Conservation (phyloP, 1,139 yeast genomes). For the Kurtzmaniella natalensis region DNA sequence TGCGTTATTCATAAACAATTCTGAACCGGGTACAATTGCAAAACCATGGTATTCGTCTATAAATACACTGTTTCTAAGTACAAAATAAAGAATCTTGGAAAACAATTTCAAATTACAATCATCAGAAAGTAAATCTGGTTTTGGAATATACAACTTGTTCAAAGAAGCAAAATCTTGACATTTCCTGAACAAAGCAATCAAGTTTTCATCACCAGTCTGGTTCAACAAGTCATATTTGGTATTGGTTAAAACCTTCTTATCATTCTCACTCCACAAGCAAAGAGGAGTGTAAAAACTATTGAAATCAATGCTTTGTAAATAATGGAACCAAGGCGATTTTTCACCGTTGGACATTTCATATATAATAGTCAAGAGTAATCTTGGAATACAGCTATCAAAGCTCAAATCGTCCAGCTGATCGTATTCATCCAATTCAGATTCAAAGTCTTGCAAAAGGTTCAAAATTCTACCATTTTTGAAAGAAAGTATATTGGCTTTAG, state of each 20-base stretch:
- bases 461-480: constrained; percentile 62
- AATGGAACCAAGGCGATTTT: constrained; percentile 73
- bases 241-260: constrained; percentile 48
- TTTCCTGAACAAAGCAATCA: constrained; percentile 49
- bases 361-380: constrained; percentile 62
- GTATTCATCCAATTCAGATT: too few species aligned
- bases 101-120: constrained; percentile 32
- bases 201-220: constrained; percentile 55
- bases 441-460: constrained; percentile 59
- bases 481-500: constrained; percentile 52
- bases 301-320: constrained; percentile 52
- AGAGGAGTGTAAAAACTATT: constrained; percentile 45
- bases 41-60: constrained; percentile 72
- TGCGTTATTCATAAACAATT: constrained; percentile 71
- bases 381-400: constrained; percentile 65
- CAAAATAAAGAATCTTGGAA: constrained; percentile 51
- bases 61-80: constrained; percentile 76
- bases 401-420: constrained; percentile 4
- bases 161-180: constrained; percentile 47
- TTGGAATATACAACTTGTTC: constrained; percentile 20
- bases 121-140: constrained; percentile 35
- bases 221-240: constrained; percentile 67
- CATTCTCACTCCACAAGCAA: constrained; percentile 57
- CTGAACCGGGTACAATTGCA: constrained; percentile 87
- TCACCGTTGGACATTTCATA: constrained; percentile 56